A percentile compares a stretch with the other conserved stretches of the same genome.
phyloP scores from a whole-genome alignment of 1,284 basidiomycete species.

The Anthracocystis walkeri region DNA sequence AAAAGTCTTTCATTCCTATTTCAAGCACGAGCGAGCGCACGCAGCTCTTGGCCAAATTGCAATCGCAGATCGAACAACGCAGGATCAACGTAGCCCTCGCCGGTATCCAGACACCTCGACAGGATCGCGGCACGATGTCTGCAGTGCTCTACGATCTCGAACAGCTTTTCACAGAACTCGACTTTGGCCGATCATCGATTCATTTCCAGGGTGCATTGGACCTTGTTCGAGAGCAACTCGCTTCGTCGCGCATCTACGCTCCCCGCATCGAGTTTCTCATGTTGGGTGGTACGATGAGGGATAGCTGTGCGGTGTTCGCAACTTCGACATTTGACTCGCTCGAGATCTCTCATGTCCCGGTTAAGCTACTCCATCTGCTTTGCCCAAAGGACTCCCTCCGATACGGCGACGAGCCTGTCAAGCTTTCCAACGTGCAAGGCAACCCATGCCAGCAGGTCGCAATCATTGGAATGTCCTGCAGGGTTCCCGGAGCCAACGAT shows the following conservation, averaged over 20 bases:
- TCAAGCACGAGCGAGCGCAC: constrained; percentile 3
- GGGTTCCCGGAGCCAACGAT: constrained; percentile 49
- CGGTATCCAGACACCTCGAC: no score
- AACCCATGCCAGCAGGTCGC: constrained; percentile 47
- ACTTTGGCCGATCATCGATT: constrained; percentile 20
- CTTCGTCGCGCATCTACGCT: constrained; percentile 18
- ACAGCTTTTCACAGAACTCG: constrained; percentile 4
- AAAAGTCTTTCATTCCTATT: constrained; percentile 7
- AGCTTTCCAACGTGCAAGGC: constrained; percentile 41
- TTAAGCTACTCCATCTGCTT: constrained; percentile 33
- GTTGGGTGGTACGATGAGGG: constrained; percentile 20
- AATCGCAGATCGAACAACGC: constrained; percentile 5
- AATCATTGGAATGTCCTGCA: constrained; percentile 54
- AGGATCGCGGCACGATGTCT: neutral
- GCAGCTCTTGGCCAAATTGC: neutral
- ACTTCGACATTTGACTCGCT: neutral
- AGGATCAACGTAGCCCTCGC: constrained; percentile 8
- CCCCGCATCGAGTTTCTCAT: constrained; percentile 17
- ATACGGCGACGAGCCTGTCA: constrained; percentile 40
- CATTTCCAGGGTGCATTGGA: constrained; percentile 17
- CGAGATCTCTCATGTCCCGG: neutral
- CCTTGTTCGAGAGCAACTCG: constrained; percentile 5
- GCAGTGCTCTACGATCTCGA: constrained; percentile 5
- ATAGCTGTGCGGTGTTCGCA: constrained; percentile 11
- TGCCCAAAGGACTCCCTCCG: constrained; percentile 31